Conservation (phyloP, 2,329 filamentous ascomycete species). For the Colletotrichum siamense region DNA sequence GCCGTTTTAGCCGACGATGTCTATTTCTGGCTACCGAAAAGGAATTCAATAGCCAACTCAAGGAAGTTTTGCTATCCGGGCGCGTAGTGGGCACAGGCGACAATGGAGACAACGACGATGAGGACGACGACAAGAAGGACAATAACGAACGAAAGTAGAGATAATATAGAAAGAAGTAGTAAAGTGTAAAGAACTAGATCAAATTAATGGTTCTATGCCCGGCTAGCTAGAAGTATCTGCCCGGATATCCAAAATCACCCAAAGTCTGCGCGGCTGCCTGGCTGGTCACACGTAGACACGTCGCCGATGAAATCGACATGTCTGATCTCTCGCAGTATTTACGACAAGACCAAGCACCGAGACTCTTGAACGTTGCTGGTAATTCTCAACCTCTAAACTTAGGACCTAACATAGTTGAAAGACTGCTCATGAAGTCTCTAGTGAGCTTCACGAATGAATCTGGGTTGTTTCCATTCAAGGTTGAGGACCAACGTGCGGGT, state of each 20-base stretch:
- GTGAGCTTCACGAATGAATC: too few species aligned
- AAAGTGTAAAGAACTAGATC: background rate
- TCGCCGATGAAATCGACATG: rapidly evolving
- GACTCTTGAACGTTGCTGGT: background rate
- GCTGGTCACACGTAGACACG: rapidly evolving
- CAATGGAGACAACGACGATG: background rate
- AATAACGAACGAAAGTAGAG: background rate
- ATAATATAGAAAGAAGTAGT: rapidly evolving
- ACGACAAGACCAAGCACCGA: background rate
- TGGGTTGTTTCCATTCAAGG: too few species aligned
- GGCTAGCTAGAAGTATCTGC: too few species aligned
- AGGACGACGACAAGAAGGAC: too few species aligned
- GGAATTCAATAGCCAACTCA: rapidly evolving
- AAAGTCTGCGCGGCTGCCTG: too few species aligned
- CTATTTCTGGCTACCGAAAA: background rate
- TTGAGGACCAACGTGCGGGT: too few species aligned
- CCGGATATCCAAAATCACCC: background rate
- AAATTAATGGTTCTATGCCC: too few species aligned
- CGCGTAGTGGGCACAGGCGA: background rate
- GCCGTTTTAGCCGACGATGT: background rate
- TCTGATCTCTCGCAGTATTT: background rate
- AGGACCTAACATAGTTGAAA: too few species aligned
- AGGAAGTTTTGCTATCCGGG: background rate
- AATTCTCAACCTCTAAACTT: too few species aligned
- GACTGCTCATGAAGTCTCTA: too few species aligned